These are phyloP conservation scores for Tephrocybe sp. DNA, from an alignment of 768 basidiomycete species.

Conservation along the genomic window DNA sequence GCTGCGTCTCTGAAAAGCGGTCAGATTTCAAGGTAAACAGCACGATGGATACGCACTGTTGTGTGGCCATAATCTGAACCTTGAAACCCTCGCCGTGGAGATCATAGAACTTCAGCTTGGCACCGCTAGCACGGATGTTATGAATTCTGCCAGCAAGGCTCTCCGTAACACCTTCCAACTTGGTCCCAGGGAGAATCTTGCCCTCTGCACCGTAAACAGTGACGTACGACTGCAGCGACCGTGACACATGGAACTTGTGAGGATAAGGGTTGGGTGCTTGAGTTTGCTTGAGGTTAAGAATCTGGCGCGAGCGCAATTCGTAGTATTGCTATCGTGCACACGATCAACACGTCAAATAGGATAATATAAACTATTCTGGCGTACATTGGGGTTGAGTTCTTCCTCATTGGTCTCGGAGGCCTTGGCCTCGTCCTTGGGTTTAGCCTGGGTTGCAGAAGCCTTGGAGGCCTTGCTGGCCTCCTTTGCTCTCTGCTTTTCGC, in stretches of 20 bases:
- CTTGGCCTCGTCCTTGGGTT: constrained; percentile 39
- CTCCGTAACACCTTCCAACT: constrained; percentile 58
- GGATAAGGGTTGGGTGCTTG: constrained; percentile 94
- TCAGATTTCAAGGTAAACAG: neutral
- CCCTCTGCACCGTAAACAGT: constrained; percentile 71
- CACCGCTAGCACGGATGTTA: constrained; percentile 79
- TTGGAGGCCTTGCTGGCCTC: constrained; percentile 61
- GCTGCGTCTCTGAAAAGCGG: constrained; percentile 54
- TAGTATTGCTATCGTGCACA: constrained; percentile 86
- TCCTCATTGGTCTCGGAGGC: constrained; percentile 60
- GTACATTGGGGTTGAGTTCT: constrained; percentile 88
- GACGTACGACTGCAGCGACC: constrained; percentile 75
- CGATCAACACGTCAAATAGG: constrained; percentile 3
- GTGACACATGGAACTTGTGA: constrained; percentile 95
- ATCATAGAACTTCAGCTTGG: constrained; percentile 93
- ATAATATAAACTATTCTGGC: constrained; percentile 26
- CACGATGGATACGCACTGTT: constrained; percentile 55
- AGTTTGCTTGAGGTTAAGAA: constrained; percentile 81
- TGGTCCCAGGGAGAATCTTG: constrained; percentile 64
- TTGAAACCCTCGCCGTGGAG: constrained; percentile 89
- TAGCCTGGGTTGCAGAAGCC: constrained; percentile 37
- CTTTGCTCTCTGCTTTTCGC: constrained; percentile 83
- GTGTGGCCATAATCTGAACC: constrained; percentile 93
- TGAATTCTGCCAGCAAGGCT: constrained; percentile 89
- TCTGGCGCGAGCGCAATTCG: constrained; percentile 87